Base-by-base conservation (phyloP, 805 yeast species). In the Ogataea pilisensis region DNA sequence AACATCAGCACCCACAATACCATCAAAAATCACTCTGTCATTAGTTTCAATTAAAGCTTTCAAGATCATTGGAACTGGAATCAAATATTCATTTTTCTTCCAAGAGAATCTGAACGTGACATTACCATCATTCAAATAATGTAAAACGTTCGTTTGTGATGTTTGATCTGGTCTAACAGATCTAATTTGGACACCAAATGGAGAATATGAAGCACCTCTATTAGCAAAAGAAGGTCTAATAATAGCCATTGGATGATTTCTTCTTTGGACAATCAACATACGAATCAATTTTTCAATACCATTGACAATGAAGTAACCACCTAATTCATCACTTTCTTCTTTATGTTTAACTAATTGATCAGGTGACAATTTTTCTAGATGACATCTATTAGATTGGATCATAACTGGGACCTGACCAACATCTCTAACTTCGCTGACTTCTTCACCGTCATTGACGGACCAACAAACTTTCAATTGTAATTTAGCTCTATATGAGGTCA, bases 211-310 rank as follows among this genome's bases (percentile, higher is more conserved):
- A 6, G 91, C 84, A 57, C 99, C 99, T 75, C 99, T 83, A 68
- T 89, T 89, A 37, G 82, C 83, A 59, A 91, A 93, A 9, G 95
- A 85, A 26, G 96, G 95, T 69, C 99, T 87, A 44, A 89, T 83
- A 55, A 93, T 80, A 11, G 98, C 98, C 96, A 93, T 88, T 19
- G 98, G 95, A 61, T 90, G 97, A 63, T 93, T 93, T 66, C 99
- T 78, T 64, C 98, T 82, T 68, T 91, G 99, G 16, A 93, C 97
- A 70, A 93, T 88, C 64, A 93, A 78, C 98, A 93, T 88, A 69
- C 99, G 86, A 55, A 93, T 80, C 56, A 93, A 73, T 66, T 93
- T 93, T 66, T 93, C 99, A 53, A 91, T 90, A 72, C 99, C 99
- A 61, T 91, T 91, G 46, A 91, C 90, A 52, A 89, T 78, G 64